phyloP scores from a whole-genome alignment of 495 filamentous ascomycete species.

The Barbatosphaeria neglecta region DNA sequence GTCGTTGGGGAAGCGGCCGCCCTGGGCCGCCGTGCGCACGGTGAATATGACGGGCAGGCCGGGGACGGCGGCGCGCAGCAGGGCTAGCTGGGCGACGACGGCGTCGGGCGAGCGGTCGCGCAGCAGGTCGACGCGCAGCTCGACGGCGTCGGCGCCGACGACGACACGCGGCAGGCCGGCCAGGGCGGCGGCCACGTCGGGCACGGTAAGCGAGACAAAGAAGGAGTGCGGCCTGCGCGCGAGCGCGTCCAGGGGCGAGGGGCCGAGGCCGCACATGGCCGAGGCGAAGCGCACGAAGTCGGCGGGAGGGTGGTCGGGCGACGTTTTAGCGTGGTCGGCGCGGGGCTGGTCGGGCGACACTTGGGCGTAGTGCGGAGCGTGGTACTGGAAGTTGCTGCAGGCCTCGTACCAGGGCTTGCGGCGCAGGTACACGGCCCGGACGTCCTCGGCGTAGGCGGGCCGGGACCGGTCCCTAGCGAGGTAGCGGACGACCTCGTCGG shows the following conservation, averaged over 20 bases:
- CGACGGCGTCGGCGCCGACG: constrained; percentile 85
- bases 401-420: constrained; percentile 84
- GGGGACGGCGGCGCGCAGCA: constrained; percentile 62
- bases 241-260: constrained; percentile 50
- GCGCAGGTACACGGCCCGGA: constrained; percentile 83
- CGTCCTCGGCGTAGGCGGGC: constrained; percentile 88
- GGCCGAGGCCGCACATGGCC: constrained; percentile 58
- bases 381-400: constrained; percentile 93
- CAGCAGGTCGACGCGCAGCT: constrained; percentile 86
- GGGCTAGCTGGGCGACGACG: constrained; percentile 67
- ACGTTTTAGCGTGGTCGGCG: constrained; percentile 51
- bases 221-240: constrained; percentile 68
- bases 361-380: constrained; percentile 57
- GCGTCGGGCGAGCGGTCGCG: constrained; percentile 67
- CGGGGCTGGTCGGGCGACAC: constrained; percentile 49
- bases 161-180: constrained; percentile 58
- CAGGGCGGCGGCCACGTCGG: constrained; percentile 51
- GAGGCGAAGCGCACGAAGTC: constrained; percentile 74
- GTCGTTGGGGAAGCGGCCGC: constrained; percentile 77
- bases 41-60: constrained; percentile 90
- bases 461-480: constrained; percentile 81
- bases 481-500: constrained; percentile 80
- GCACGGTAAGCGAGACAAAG: constrained; percentile 84
- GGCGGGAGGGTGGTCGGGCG: constrained; percentile 49
- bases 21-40: constrained; percentile 73